These are phyloP conservation scores for Apostasia shenzhenica DNA, from an alignment of 106 monocot species.

Conservation along the genomic window DNA sequence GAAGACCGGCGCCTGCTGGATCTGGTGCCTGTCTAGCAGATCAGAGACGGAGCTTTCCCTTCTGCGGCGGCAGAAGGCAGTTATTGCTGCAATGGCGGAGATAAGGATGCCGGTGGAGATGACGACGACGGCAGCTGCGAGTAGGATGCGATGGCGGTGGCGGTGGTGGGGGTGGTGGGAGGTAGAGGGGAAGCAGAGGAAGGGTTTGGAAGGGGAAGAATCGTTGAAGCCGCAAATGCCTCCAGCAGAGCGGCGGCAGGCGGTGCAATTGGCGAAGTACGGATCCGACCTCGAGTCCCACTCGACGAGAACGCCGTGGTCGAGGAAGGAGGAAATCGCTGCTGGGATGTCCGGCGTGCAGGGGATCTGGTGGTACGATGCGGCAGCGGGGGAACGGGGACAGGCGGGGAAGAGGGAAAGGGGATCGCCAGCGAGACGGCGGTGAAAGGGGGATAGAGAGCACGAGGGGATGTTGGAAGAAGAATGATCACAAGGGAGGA, in stretches of 20 bases:
- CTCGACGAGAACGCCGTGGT: constrained; percentile 19
- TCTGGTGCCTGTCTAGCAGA: constrained; percentile 38
- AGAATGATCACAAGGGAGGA: constrained; percentile 3
- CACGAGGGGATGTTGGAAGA: neutral
- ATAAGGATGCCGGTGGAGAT: constrained; percentile 14
- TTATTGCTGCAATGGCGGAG: constrained; percentile 3
- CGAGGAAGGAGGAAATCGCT: constrained; percentile 13
- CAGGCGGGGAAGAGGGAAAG: constrained; percentile 26
- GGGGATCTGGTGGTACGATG: no score
- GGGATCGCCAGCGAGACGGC: constrained; percentile 13
- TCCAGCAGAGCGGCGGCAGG: constrained; percentile 8
- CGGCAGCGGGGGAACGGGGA: neutral
- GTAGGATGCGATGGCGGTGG: neutral
- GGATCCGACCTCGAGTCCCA: constrained; percentile 30
- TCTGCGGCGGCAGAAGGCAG: constrained; percentile 18
- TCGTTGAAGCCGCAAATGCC: constrained; percentile 52
- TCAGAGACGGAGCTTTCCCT: neutral
- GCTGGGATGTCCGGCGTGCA: neutral
- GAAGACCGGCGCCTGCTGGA: constrained; percentile 40
- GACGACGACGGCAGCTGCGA: constrained; percentile 27
- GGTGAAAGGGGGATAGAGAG: constrained; percentile 1
- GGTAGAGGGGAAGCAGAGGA: constrained; percentile 31
- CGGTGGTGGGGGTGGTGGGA: neutral
- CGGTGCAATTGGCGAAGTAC: constrained; percentile 37
- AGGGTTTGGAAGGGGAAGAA: constrained; percentile 32